A percentile compares a stretch with the other conserved stretches of the same genome.
phyloP scores from a whole-genome alignment of 805 yeast genomes.

The Jamesozyma jinghongensis region DNA sequence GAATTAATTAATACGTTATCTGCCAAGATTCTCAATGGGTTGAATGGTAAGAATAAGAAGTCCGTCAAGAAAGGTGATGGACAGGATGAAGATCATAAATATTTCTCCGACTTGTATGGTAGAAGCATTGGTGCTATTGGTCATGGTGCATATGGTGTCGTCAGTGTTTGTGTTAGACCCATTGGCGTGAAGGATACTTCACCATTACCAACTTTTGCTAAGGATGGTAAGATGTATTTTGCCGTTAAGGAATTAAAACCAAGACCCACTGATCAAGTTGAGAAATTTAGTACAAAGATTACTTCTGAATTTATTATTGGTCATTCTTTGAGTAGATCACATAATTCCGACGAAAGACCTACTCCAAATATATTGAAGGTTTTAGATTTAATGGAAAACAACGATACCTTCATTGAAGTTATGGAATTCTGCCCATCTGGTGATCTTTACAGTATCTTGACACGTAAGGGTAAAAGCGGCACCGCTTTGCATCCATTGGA shows the following conservation, averaged over 20 bases:
- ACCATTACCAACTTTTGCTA: slow-evolving; percentile 54
- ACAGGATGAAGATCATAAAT: not conserved
- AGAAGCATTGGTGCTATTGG: slow-evolving; percentile 54
- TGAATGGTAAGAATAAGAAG: slow-evolving; percentile 13
- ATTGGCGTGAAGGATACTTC: slow-evolving; percentile 5
- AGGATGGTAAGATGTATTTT: slow-evolving; percentile 60
- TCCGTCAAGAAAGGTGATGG: slow-evolving; percentile 8
- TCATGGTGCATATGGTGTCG: slow-evolving; percentile 96
- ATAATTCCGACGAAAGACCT: slow-evolving; percentile 4
- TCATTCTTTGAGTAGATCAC: slow-evolving; percentile 49
- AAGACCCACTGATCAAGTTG: slow-evolving; percentile 78
- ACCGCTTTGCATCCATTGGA: slow-evolving; percentile 50
- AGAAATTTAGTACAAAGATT: slow-evolving; percentile 84
- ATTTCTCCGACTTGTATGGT: slow-evolving; percentile 40
- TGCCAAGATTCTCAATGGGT: slow-evolving; percentile 39
- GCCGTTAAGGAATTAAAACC: slow-evolving; percentile 80
- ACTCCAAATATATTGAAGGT: slow-evolving; percentile 64
- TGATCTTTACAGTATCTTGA: slow-evolving; percentile 51
- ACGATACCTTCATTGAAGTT: slow-evolving; percentile 74
- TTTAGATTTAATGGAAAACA: slow-evolving; percentile 63
- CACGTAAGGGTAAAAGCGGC: slow-evolving; percentile 40
- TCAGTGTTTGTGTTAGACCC: slow-evolving; percentile 64
- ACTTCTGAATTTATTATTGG: slow-evolving; percentile 85
- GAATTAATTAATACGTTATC: slow-evolving; percentile 41
- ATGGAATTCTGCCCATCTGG: slow-evolving; percentile 93